Percentiles rank a stretch among this genome's conserved stretches.
phyloP scores from a whole-genome alignment of 192 early-diverging fungal species.

The Funneliformis mosseae region DNA sequence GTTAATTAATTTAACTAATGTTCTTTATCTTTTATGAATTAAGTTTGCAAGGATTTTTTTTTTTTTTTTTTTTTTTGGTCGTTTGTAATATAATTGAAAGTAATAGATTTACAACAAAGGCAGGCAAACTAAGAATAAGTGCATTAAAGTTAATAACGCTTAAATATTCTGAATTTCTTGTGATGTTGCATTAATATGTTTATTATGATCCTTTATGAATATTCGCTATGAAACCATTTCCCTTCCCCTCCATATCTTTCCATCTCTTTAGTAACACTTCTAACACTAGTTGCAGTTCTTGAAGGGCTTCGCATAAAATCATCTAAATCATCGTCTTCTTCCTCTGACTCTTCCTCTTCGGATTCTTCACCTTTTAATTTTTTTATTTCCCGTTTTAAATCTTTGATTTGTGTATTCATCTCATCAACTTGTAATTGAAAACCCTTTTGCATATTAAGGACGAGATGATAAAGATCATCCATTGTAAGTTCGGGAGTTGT shows the following conservation, averaged over 20 bases:
- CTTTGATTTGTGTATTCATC: slow-evolving; percentile 21
- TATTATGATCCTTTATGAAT: neutral
- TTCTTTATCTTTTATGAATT: too few relatives aligned
- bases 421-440: slow-evolving; percentile 28
- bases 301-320: slow-evolving; percentile 9
- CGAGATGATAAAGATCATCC: slow-evolving; percentile 30
- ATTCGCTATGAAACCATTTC: slow-evolving; percentile 26
- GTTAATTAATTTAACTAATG: too few relatives aligned
- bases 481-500: slow-evolving; percentile 17
- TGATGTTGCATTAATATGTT: neutral
- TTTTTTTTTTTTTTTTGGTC: too few relatives aligned
- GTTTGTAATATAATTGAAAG: too few relatives aligned
- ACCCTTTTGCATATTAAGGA: slow-evolving; percentile 28
- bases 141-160: too few relatives aligned
- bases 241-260: slow-evolving; percentile 11
- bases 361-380: slow-evolving; percentile 18
- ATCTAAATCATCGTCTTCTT: neutral
- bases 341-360: neutral
- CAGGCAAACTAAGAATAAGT: too few relatives aligned
- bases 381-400: slow-evolving; percentile 28
- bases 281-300: slow-evolving; percentile 19
- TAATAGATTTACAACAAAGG: too few relatives aligned
- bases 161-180: too few relatives aligned
- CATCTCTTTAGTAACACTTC: slow-evolving; percentile 22
- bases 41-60: too few relatives aligned